Percentiles rank a stretch among this genome's conserved stretches.
Evolutionary conservation across 306 rosid genomes (phyloP).

Genomic region (Potentilla sterilis): DNA sequence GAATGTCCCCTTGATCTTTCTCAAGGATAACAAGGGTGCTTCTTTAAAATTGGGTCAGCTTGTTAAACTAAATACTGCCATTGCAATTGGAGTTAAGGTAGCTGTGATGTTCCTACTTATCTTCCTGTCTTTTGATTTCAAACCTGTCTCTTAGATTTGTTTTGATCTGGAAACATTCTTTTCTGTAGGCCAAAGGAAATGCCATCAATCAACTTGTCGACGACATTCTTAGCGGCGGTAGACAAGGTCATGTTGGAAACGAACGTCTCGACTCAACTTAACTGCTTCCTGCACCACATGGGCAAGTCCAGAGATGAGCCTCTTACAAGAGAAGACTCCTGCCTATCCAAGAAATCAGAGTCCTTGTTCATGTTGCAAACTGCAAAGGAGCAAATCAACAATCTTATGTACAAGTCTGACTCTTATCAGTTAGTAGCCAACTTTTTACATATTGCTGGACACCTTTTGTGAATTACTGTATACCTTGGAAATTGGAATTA

Average conservation of each 20-base stretch:
- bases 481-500: neutral
- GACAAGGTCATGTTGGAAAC: constrained; percentile 11
- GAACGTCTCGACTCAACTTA: constrained; percentile 10
- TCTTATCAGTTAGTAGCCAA: neutral
- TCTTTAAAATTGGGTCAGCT: constrained; percentile 77
- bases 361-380: neutral
- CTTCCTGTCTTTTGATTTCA: too few relatives aligned
- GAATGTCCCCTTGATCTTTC: constrained; percentile 58
- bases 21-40: constrained; percentile 60
- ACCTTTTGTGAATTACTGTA: neutral
- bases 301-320: constrained; percentile 1
- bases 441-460: neutral
- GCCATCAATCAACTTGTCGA: constrained; percentile 44
- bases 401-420: neutral
- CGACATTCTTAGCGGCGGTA: constrained; percentile 31
- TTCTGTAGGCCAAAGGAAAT: constrained; percentile 51
- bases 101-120: neutral
- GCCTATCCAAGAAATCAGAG: too few relatives aligned
- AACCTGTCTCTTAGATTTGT: neutral
- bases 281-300: neutral
- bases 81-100: constrained; percentile 86
- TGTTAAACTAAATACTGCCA: constrained; percentile 68
- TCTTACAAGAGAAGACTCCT: neutral
- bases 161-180: neutral
- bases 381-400: neutral